These are phyloP conservation scores for Aureobasidium melanogenum DNA, from an alignment of 2,329 filamentous ascomycete genomes.

Conservation along the genomic window DNA sequence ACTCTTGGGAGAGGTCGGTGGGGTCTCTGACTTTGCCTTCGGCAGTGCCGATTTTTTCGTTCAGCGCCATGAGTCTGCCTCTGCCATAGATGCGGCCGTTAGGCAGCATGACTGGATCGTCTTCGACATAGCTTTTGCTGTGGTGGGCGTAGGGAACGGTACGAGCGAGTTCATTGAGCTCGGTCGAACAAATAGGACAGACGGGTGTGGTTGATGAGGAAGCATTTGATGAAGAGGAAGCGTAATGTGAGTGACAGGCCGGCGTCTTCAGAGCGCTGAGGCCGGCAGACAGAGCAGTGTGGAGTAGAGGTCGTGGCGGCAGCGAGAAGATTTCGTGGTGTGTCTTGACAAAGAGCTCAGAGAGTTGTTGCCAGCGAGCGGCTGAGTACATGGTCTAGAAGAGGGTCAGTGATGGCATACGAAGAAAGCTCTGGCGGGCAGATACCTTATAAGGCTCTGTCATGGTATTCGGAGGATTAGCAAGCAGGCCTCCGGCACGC, in stretches of 20 bases:
- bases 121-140: constrained; percentile 85
- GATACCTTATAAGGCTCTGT: constrained; percentile 53
- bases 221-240: constrained; percentile 40
- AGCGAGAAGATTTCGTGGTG: constrained; percentile 81
- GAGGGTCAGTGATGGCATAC: background rate
- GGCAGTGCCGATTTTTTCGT: constrained; percentile 66
- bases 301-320: constrained; percentile 72
- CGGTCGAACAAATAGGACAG: constrained; percentile 91
- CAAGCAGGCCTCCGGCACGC: constrained; percentile 70
- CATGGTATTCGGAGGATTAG: constrained; percentile 55
- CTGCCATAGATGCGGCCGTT: constrained; percentile 80
- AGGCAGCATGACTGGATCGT: constrained; percentile 76
- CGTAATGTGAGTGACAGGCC: constrained; percentile 67
- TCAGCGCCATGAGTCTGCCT: constrained; percentile 63
- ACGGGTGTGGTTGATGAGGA: constrained; percentile 59
- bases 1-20: constrained; percentile 59
- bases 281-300: constrained; percentile 83
- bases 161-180: constrained; percentile 83
- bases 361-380: constrained; percentile 65
- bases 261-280: constrained; percentile 94
- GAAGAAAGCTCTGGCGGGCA: background rate
- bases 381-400: constrained; percentile 52
- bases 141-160: constrained; percentile 92
- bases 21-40: constrained; percentile 66
- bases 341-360: constrained; percentile 71